Conservation (phyloP, 2,329 filamentous ascomycete species). For the Trichoderma citrinoviride region DNA sequence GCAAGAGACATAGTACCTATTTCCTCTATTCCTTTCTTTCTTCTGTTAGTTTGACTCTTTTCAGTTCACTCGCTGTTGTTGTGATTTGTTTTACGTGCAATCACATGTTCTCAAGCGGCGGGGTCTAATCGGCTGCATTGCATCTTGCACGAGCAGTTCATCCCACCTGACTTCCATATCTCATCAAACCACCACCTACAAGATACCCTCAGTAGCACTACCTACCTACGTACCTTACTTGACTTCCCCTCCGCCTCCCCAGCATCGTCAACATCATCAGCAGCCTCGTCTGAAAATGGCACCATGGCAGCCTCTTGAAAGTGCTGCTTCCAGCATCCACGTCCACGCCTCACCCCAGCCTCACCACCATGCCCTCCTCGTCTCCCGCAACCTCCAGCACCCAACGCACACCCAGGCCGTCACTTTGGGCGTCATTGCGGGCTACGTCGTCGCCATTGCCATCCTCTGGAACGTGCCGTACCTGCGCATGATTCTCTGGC, state of each 20-base stretch:
- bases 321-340: not conserved
- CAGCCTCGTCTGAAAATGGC: slow-evolving; percentile 1
- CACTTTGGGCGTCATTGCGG: slow-evolving; percentile 68
- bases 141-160: too few relatives aligned
- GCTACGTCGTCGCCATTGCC: slow-evolving; percentile 70
- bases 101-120: not conserved
- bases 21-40: not conserved
- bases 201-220: not conserved
- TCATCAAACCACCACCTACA: not conserved
- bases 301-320: slow-evolving; percentile 12
- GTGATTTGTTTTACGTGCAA: not conserved
- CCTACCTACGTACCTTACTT: too few relatives aligned
- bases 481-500: slow-evolving; percentile 71
- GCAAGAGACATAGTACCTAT: not conserved
- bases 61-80: not conserved
- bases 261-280: not conserved
- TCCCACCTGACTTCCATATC: not conserved
- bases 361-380: not conserved
- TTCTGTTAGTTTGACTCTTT: not conserved
- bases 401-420: slow-evolving; percentile 68
- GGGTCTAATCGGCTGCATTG: not conserved
- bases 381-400: slow-evolving; percentile 49
- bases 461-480: slow-evolving; percentile 79
- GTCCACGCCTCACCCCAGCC: not conserved
- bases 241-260: not conserved